These are phyloP conservation scores for Antitrichia curtipendula DNA, from an alignment of 225 moss, liverwort and hornwort species.

Conservation along the genomic window DNA sequence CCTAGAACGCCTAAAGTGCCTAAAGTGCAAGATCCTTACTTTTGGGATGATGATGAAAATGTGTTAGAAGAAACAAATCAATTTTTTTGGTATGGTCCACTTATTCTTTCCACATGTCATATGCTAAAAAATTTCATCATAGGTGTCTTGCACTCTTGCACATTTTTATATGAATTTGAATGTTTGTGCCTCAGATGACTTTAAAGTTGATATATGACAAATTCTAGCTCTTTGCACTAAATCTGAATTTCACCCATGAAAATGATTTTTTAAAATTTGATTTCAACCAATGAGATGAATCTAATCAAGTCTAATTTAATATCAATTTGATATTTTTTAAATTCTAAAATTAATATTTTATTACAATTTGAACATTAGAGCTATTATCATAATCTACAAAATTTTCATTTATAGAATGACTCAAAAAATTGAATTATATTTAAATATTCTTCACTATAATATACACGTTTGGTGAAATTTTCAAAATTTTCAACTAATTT, in stretches of 20 bases:
- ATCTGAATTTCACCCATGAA: neutral
- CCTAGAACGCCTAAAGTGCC: fast-evolving
- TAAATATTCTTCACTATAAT: neutral
- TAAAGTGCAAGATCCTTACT: neutral
- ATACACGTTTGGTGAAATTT: neutral
- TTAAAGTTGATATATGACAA: neutral
- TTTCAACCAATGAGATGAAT: neutral
- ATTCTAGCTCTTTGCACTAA: neutral
- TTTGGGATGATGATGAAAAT: neutral
- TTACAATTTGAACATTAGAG: neutral
- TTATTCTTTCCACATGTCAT: neutral
- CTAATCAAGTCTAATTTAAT: fast-evolving
- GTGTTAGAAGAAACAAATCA: neutral
- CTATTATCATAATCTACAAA: fast-evolving
- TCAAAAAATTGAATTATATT: fast-evolving
- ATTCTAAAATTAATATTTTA: neutral
- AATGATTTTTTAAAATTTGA: neutral
- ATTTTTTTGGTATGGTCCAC: fast-evolving
- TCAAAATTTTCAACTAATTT: neutral
- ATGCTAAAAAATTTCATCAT: neutral
- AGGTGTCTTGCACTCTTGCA: neutral
- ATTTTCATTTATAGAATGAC: neutral
- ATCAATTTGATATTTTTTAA: neutral
- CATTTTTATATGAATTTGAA: neutral
- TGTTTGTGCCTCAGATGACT: neutral